Conservation (phyloP, 208 protist genomes). For the Leishmania amazonensis region DNA sequence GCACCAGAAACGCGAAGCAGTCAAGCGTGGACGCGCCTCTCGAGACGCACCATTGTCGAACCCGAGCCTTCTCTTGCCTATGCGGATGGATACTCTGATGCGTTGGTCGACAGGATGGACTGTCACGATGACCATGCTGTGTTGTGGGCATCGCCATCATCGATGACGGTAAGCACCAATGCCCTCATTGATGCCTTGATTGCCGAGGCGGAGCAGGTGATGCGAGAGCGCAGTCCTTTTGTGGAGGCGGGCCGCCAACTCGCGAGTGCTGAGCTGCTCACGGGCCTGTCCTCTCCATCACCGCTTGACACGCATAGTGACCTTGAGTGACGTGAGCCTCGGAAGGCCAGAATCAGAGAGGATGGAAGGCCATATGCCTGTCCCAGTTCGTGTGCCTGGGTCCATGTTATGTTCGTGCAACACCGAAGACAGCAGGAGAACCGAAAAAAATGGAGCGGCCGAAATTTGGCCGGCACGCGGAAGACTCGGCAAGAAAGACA, state of each 20-base stretch:
- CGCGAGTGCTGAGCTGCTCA: neutral
- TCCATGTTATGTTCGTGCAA: neutral
- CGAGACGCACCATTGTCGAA: neutral
- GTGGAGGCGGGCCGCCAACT: constrained; percentile 3
- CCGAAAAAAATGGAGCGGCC: neutral
- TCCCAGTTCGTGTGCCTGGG: neutral
- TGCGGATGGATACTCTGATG: neutral
- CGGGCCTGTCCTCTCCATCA: neutral
- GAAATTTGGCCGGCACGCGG: neutral
- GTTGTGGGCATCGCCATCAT: neutral
- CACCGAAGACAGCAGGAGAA: neutral
- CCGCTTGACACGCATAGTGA: neutral
- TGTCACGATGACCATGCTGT: no score
- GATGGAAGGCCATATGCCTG: neutral
- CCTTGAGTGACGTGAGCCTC: neutral
- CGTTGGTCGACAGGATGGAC: neutral
- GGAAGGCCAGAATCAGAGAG: neutral
- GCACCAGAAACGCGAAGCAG: neutral
- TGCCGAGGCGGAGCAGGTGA: constrained; percentile 33
- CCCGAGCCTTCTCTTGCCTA: no score
- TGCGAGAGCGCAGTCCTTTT: constrained; percentile 18
- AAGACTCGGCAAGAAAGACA: neutral
- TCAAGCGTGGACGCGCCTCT: neutral
- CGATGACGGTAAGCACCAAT: neutral
- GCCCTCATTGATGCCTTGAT: constrained; percentile 29